Conservation (phyloP, 1,284 basidiomycete genomes). For the Anthracocystis walkeri region DNA sequence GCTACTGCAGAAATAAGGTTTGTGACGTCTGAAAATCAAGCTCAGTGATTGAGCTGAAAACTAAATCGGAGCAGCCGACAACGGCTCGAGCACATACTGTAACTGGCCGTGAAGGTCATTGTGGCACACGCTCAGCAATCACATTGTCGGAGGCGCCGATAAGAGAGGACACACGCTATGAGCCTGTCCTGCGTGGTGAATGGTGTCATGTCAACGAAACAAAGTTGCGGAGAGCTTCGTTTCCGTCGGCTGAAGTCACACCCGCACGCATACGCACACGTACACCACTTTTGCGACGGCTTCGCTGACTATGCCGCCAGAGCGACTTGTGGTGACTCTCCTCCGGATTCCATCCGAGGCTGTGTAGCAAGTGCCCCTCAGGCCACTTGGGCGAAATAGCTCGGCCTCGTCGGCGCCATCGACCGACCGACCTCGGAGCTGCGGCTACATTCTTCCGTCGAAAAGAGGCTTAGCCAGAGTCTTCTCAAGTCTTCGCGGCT, state of each 20-base stretch:
- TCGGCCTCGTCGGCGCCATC: too few species aligned
- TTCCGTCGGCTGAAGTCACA: conserved; percentile 2
- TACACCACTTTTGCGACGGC: too few species aligned
- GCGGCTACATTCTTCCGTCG: too few species aligned
- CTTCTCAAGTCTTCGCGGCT: too few species aligned
- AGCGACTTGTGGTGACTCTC: too few species aligned
- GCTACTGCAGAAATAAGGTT: neutral
- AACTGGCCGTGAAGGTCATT: neutral
- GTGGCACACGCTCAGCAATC: neutral
- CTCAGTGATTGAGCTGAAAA: neutral
- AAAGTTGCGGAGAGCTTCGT: neutral
- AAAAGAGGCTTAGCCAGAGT: too few species aligned
- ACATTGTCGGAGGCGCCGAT: conserved; percentile 4
- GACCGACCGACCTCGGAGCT: too few species aligned
- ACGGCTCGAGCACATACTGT: neutral
- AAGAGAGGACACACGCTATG: neutral
- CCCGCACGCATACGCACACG: too few species aligned
- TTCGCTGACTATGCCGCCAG: too few species aligned
- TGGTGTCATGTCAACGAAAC: neutral
- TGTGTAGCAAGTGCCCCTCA: too few species aligned
- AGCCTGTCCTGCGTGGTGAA: neutral
- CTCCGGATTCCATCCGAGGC: too few species aligned
- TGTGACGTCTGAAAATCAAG: neutral
- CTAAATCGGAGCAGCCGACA: conserved; percentile 1
- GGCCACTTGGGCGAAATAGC: too few species aligned